phyloP scores from a whole-genome alignment of 257 asterid genomes.

The Solanum boliviense region DNA sequence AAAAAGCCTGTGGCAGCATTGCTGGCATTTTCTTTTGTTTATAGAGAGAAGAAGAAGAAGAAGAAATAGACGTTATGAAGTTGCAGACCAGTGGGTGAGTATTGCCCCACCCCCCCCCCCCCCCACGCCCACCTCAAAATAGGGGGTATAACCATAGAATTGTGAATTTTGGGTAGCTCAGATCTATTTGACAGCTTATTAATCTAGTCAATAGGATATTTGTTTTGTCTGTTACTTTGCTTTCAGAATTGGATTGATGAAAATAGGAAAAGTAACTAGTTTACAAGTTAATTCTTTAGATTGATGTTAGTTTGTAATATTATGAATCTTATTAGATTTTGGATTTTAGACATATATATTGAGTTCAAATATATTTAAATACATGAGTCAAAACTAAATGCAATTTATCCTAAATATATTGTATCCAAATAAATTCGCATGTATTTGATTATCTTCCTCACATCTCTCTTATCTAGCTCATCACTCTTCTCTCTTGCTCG shows the following conservation, averaged over 20 bases:
- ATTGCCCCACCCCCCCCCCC: background rate
- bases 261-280: too few species aligned
- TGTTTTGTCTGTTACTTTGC: background rate
- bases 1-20: constrained; percentile 8
- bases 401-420: too few species aligned
- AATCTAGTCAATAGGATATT: background rate
- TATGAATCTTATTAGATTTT: too few species aligned
- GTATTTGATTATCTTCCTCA: background rate
- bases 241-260: background rate
- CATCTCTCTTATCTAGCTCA: too few species aligned
- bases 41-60: background rate
- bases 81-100: background rate
- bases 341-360: too few species aligned
- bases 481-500: background rate
- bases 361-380: too few species aligned
- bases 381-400: rapidly evolving
- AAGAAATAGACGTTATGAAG: constrained; percentile 35
- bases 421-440: too few species aligned
- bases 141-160: constrained; percentile 4
- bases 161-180: background rate
- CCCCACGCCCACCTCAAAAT: background rate
- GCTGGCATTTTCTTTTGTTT: constrained; percentile 17
- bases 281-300: too few species aligned
- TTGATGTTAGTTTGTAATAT: too few species aligned
- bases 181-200: background rate